A percentile compares a stretch with the other conserved stretches of the same genome.
Evolutionary conservation across 2,329 filamentous ascomycete genomes (phyloP).

Genomic region (Clonostachys rhizophaga): DNA sequence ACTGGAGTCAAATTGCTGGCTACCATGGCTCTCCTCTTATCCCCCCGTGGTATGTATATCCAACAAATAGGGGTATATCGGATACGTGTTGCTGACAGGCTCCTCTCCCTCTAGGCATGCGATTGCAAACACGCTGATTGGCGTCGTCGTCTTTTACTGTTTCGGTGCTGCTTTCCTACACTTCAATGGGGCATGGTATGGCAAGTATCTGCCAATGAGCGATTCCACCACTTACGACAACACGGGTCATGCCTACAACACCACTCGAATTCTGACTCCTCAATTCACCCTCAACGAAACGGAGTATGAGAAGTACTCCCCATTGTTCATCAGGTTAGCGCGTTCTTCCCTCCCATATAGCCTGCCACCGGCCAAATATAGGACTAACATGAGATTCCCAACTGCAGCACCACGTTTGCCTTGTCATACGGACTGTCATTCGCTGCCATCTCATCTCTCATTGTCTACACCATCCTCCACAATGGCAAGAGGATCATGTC

Average conservation of each 20-base stretch:
- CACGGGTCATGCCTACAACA: conserved; percentile 59
- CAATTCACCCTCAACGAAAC: conserved; percentile 58
- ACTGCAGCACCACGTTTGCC: conserved; percentile 61
- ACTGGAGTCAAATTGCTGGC: conserved; percentile 70
- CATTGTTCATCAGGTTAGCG: conserved; percentile 54
- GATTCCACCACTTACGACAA: conserved; percentile 71
- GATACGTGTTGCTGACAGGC: neutral
- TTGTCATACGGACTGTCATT: conserved; percentile 69
- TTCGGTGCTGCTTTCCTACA: conserved; percentile 56
- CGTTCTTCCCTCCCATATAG: neutral
- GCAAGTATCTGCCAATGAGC: conserved; percentile 62
- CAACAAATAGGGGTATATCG: neutral
- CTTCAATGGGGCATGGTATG: conserved; percentile 62
- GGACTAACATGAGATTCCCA: no score
- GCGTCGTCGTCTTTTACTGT: conserved; percentile 61
- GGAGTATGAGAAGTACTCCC: conserved; percentile 64
- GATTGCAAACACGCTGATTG: conserved; percentile 68
- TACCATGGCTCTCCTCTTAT: conserved; percentile 66
- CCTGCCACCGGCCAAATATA: neutral
- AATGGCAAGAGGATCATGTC: conserved; percentile 63
- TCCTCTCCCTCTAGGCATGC: conserved; percentile 44
- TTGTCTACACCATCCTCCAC: conserved; percentile 65
- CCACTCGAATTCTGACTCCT: conserved; percentile 54
- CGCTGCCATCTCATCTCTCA: conserved; percentile 62
- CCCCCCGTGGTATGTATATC: conserved; percentile 52